Percentiles rank a stretch among this genome's conserved stretches.
phyloP scores from a whole-genome alignment of 2,329 filamentous ascomycete species.

The Aspergillus pseudoglaucus region DNA sequence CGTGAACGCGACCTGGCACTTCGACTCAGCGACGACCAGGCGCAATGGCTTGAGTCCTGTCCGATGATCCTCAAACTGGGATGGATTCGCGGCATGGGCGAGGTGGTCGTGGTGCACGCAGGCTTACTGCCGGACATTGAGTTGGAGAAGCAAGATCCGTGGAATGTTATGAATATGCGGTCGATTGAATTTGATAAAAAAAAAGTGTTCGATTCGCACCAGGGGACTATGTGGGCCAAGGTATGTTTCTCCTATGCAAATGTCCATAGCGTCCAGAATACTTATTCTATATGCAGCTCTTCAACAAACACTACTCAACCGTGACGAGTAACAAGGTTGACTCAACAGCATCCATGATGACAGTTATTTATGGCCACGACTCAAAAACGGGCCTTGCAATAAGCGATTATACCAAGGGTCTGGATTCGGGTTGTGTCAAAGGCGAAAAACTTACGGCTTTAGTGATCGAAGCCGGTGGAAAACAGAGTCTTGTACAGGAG shows the following conservation, averaged over 20 bases:
- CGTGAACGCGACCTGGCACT: slow-evolving; percentile 49
- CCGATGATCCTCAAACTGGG: slow-evolving; percentile 75
- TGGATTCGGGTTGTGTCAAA: slow-evolving; percentile 76
- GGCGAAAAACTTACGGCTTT: slow-evolving; percentile 71
- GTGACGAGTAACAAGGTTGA: slow-evolving; percentile 11
- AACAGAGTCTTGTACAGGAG: slow-evolving; percentile 37
- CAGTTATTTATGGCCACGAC: slow-evolving; percentile 85
- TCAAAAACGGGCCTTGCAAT: slow-evolving; percentile 63
- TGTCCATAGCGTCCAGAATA: neutral
- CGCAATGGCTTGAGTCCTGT: slow-evolving; percentile 61
- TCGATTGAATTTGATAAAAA: slow-evolving; percentile 55
- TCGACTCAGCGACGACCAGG: slow-evolving; percentile 53
- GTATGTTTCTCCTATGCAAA: neutral
- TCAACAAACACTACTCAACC: slow-evolving; percentile 44
- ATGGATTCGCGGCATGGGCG: slow-evolving; percentile 52
- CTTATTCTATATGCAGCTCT: slow-evolving; percentile 31
- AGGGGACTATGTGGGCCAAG: slow-evolving; percentile 4
- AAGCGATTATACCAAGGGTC: slow-evolving; percentile 67
- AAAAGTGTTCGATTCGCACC: slow-evolving; percentile 4
- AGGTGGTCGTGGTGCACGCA: slow-evolving; percentile 73
- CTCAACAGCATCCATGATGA: slow-evolving; percentile 41
- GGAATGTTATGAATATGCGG: slow-evolving; percentile 87
- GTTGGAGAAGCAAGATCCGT: slow-evolving; percentile 66
- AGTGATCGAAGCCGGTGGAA: slow-evolving; percentile 57
- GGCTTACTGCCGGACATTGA: slow-evolving; percentile 72